Base-by-base conservation (phyloP, 805 yeast species). In the Lipomyces kockii region DNA sequence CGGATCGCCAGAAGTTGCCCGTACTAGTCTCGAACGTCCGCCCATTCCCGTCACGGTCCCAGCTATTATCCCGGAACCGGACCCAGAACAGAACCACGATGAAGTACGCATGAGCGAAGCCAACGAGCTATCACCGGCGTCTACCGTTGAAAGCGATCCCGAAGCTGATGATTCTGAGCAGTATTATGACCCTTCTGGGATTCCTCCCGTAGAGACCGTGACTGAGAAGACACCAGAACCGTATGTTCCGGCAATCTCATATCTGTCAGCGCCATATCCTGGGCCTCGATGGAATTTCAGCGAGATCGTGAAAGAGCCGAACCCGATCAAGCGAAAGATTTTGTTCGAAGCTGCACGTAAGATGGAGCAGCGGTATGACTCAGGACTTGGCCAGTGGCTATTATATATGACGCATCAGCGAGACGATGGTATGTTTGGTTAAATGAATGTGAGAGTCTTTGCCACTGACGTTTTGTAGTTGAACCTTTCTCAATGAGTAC, bases 321-420 rank as follows among this genome's bases (percentile, higher is more conserved):
- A 60, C 49, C n/a, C 57, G n/a, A 6, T 34, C 11, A 52, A 53
- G 56, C 66, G 66, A 20, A 54, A 49, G 25, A 64, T 27, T 11
- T 27, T 65, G 32, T 68, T 65, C 62, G 67, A 62, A 9, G 57
- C 25, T 25, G 64, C 69, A 4, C 34, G 71, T 39, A 51, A 56
- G 34, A 37, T 29, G 43, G 69, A 62, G 60, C 27, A 9, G 17
- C 60, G 63, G 14, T 57, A 58, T 29, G 64, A 65, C 29, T 22
- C 60, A 11, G 69, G 69, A 1, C 29, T 65, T n/a, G 65, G 59
- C 27, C 62, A 60, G 29, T 68, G 71, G 71, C 56, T 68, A 43
- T 14, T 43, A 14, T 68, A 68, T 32, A 68, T 68, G 71, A 37
- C 25, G 14, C 62, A 65, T n/a, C 55, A 68, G 39, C 64, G 71